phyloP scores from a whole-genome alignment of 306 rosid species.

The Trichosanthes cucumerina region DNA sequence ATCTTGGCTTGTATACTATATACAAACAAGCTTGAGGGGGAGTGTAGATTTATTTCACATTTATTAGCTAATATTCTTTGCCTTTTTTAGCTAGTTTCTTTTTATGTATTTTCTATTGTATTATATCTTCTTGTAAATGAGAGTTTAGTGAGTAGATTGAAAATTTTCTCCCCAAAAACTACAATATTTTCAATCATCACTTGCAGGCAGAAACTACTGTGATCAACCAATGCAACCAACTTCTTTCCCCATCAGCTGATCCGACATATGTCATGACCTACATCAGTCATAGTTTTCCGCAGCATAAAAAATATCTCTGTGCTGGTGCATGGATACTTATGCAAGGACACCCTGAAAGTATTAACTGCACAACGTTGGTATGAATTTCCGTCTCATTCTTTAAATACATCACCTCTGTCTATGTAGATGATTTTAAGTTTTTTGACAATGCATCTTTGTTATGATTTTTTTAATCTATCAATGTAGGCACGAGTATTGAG shows the following conservation, averaged over 20 bases:
- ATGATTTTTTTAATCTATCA: neutral
- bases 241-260: slow-evolving; percentile 83
- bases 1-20: too few species aligned
- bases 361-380: slow-evolving; percentile 81
- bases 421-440: neutral
- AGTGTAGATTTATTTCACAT: too few species aligned
- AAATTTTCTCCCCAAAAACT: too few species aligned
- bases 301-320: slow-evolving; percentile 77
- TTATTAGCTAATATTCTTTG: too few species aligned
- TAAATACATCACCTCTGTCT: neutral
- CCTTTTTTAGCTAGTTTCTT: too few species aligned
- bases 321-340: slow-evolving; percentile 96
- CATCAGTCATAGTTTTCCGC: slow-evolving; percentile 61
- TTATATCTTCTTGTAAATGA: too few species aligned
- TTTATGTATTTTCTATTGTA: too few species aligned
- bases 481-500: slow-evolving; percentile 79
- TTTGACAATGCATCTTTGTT: neutral
- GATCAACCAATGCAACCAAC: slow-evolving; percentile 80
- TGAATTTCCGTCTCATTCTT: slow-evolving; percentile 19
- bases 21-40: too few species aligned
- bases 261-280: slow-evolving; percentile 80
- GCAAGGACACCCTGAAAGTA: slow-evolving; percentile 87
- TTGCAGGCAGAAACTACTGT: slow-evolving; percentile 91
- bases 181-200: neutral
- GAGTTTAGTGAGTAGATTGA: too few species aligned